phyloP scores from a whole-genome alignment of 2,329 filamentous ascomycete species.

The Aspergillus ibericus region DNA sequence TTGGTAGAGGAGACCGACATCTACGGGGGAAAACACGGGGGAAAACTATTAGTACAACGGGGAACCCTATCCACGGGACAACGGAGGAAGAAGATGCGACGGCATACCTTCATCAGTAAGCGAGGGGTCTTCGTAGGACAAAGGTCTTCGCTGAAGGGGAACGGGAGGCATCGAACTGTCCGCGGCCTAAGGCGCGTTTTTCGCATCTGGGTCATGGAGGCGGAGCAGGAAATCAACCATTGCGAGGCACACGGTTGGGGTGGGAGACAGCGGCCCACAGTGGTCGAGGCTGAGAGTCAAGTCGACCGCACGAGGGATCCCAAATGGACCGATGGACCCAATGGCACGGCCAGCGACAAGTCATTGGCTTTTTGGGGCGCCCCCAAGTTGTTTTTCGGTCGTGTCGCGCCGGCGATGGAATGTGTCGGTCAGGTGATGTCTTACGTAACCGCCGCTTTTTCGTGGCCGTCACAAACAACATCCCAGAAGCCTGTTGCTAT shows the following conservation, averaged over 20 bases:
- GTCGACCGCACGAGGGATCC: conserved; percentile 6
- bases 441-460: conserved; percentile 17
- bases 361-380: conserved; percentile 4
- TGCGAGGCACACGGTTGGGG: conserved; percentile 29
- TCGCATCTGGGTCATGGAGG: conserved; percentile 45
- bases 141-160: conserved; percentile 42
- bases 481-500: too few species aligned
- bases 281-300: conserved; percentile 6
- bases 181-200: conserved; percentile 48
- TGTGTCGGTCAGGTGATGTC: conserved; percentile 13
- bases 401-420: conserved; percentile 21
- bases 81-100: background rate
- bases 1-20: conserved; percentile 75
- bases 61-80: background rate
- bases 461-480: too few species aligned
- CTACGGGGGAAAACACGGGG: conserved; percentile 49
- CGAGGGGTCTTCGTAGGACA: conserved; percentile 42
- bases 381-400: conserved; percentile 8
- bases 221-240: conserved; percentile 40
- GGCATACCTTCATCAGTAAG: conserved; percentile 63
- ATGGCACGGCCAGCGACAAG: conserved; percentile 6
- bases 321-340: conserved; percentile 6
- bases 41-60: background rate
- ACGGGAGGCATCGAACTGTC: conserved; percentile 53
- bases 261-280: conserved; percentile 6